A percentile compares a stretch with the other conserved stretches of the same genome.
These are phyloP conservation scores for Diplodia mutila DNA, from an alignment of 2,329 filamentous ascomycete genomes.

Conservation along the genomic window DNA sequence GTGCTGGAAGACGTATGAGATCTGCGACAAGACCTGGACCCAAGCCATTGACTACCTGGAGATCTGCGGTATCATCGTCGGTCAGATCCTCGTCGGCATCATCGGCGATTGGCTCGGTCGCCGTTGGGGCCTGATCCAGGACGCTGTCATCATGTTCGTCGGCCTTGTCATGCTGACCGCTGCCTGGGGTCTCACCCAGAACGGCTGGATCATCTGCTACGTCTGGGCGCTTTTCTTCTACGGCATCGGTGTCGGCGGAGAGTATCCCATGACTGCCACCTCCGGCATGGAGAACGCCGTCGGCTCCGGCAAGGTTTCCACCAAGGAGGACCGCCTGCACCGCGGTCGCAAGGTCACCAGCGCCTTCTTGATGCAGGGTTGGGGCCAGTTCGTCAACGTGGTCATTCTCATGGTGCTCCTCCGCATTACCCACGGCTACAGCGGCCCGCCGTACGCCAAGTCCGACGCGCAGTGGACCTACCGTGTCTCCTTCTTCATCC, in stretches of 20 bases:
- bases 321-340: conserved; percentile 89
- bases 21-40: conserved; percentile 80
- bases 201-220: conserved; percentile 98
- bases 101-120: conserved; percentile 82
- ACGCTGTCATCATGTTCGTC: conserved; percentile 91
- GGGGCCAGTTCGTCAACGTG: conserved; percentile 96
- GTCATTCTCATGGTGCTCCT: conserved; percentile 83
- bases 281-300: conserved; percentile 92
- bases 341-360: conserved; percentile 94
- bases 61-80: conserved; percentile 91
- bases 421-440: conserved; percentile 82
- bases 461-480: conserved; percentile 87
- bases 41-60: conserved; percentile 88
- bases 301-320: conserved; percentile 83
- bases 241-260: conserved; percentile 73
- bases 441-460: conserved; percentile 75
- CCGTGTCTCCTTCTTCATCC: conserved; percentile 89
- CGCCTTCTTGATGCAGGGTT: conserved; percentile 97
- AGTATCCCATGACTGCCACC: conserved; percentile 96
- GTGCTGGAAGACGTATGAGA: conserved; percentile 72
- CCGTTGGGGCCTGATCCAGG: conserved; percentile 93
- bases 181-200: conserved; percentile 81
- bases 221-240: conserved; percentile 94
- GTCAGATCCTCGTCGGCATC: conserved; percentile 85
- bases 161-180: conserved; percentile 90